phyloP scores from a whole-genome alignment of 257 asterid genomes.

The Solanum habrochaites region DNA sequence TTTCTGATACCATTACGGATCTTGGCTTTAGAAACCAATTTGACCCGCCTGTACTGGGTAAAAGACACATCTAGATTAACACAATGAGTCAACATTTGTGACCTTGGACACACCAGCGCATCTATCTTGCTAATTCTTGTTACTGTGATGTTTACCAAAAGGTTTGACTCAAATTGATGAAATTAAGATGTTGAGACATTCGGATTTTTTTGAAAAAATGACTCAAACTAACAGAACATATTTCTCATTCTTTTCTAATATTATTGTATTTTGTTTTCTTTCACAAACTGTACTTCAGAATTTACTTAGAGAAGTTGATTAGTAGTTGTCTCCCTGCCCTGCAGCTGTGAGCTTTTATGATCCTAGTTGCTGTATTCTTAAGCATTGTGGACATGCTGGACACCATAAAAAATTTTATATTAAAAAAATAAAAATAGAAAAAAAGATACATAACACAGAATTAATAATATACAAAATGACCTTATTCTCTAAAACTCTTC shows the following conservation, averaged over 20 bases:
- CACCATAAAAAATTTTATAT: not conserved
- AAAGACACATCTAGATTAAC: not conserved
- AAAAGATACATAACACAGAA: not conserved
- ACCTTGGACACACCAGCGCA: not conserved
- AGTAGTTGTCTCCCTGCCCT: not conserved
- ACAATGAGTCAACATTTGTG: not conserved
- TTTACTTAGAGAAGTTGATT: not conserved
- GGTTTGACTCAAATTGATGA: not conserved
- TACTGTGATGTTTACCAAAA: not conserved
- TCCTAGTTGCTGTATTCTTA: not conserved
- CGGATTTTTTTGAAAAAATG: not conserved
- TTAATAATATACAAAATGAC: not conserved
- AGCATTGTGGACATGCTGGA: not conserved
- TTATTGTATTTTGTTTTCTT: not conserved
- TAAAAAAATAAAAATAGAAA: too few species aligned
- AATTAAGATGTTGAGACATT: not conserved
- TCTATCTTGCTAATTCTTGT: not conserved
- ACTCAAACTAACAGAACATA: not conserved
- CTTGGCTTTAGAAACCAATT: not conserved
- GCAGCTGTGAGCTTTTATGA: not conserved
- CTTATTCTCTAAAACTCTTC: not conserved
- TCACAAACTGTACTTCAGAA: not conserved
- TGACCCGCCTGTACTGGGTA: not conserved
- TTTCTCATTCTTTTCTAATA: not conserved
- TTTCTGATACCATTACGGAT: not conserved